These are phyloP conservation scores for Pholiota molesta DNA, from an alignment of 768 basidiomycete genomes.

Conservation along the genomic window DNA sequence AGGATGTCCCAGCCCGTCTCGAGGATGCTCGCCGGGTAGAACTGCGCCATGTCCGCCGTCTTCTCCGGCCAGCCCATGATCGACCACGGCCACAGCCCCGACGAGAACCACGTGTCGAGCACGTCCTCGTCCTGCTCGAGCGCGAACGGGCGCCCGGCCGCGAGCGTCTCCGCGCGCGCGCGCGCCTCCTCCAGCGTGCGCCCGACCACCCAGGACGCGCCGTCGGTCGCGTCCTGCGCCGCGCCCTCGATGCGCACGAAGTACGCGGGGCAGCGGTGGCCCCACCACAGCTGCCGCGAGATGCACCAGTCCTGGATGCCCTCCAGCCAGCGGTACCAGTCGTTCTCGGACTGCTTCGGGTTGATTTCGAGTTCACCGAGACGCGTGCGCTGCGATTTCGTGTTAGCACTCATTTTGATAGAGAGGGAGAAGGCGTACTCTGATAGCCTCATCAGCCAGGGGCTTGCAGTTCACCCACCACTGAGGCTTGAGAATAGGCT, in stretches of 20 bases:
- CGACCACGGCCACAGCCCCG: constrained; percentile 96
- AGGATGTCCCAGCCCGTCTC: constrained; percentile 99
- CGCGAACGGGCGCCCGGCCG: constrained; percentile 66
- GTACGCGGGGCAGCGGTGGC: constrained; percentile 95
- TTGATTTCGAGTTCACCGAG: constrained; percentile 85
- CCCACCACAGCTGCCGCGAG: constrained; percentile 99
- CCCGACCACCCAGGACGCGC: constrained; percentile 91
- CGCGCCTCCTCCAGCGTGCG: constrained; percentile 77
- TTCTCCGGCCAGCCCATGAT: constrained; percentile 98
- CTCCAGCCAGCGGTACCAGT: constrained; percentile 97
- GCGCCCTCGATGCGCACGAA: constrained; percentile 84
- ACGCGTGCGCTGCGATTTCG: constrained; percentile 66
- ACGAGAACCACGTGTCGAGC: constrained; percentile 99
- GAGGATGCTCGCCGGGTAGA: constrained; percentile 88
- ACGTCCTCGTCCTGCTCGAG: constrained; percentile 96
- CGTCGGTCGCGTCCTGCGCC: constrained; percentile 72
- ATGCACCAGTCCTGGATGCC: constrained; percentile 99
- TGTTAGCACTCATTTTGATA: not conserved
- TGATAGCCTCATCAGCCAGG: constrained; percentile 86
- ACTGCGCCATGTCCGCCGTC: constrained; percentile 78
- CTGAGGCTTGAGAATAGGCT: constrained; percentile 93
- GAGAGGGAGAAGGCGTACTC: constrained; percentile 45
- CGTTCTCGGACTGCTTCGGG: constrained; percentile 86
- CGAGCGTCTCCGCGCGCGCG: constrained; percentile 70
- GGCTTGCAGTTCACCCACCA: constrained; percentile 98